Conservation (phyloP, 2,329 filamentous ascomycete species). For the Calonectria montana region DNA sequence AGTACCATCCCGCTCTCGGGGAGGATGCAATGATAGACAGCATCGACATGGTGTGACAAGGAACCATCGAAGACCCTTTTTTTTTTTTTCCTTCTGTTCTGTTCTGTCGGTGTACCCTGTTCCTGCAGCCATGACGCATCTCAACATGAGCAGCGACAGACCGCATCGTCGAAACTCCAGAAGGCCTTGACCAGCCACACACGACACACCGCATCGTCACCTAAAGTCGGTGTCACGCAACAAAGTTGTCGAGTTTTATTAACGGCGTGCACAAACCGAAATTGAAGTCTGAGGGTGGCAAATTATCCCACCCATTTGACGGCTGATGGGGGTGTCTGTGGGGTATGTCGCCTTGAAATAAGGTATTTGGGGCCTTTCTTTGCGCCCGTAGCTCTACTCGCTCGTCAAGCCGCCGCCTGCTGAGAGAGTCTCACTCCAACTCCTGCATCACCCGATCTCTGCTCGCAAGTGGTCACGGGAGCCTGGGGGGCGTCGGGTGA, state of each 20-base stretch:
- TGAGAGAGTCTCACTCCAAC: neutral
- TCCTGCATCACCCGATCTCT: conserved; percentile 9
- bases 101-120: neutral
- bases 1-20: neutral
- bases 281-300: neutral
- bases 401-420: neutral
- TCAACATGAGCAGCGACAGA: neutral
- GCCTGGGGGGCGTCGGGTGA: neutral
- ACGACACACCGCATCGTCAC: neutral
- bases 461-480: conserved; percentile 5
- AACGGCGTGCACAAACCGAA: neutral
- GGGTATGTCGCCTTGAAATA: neutral
- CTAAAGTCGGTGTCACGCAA: neutral
- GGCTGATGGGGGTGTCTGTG: neutral
- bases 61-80: neutral
- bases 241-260: neutral
- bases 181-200: neutral
- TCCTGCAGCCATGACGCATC: conserved; percentile 4
- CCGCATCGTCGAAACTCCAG: neutral
- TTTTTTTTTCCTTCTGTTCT: neutral
- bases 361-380: neutral
- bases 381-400: neutral
- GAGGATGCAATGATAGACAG: neutral
- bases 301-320: neutral
- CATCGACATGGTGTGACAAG: neutral